Base-by-base conservation (phyloP, 768 basidiomycete species). In the Hygrophoropsis aurantiaca region DNA sequence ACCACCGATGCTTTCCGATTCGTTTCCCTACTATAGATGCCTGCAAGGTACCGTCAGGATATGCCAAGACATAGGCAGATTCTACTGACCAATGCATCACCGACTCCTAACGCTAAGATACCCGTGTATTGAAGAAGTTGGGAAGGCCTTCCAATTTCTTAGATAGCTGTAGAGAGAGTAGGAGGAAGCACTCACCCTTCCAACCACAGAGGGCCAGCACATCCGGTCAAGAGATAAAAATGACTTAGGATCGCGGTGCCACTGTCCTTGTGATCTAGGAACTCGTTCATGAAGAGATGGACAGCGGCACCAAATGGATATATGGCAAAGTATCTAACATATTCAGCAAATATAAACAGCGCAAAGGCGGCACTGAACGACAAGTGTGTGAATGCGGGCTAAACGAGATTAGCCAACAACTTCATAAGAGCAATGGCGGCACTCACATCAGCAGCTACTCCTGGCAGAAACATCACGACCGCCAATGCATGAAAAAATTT, bases 401-500 rank as follows among this genome's bases (percentile, higher is more conserved):
- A 67, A 38, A 37, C 24, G 49, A 47, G 25, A 40, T 41, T 23
- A 54, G 34, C 57, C 46, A 46, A 33, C 43, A 50, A 23, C n/a
- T n/a, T n/a, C n/a, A n/a, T n/a, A n/a, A n/a, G n/a, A n/a, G n/a
- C n/a, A n/a, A n/a, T n/a, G 42, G 40, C 50, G 25, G 42, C 36
- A 80, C 88, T 72, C 59, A 94, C 94, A 67, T 98, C 97, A 62
- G 91, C 66, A 1, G 85, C 90, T 49, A 98, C 82, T 0, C 97
- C 97, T 6, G 97, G 97, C 25, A 95, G 71, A 61, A 99, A 97
- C 94, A 98, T 97, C 23, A 90, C 75, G 38, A 98, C 94, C 2
- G 95, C 92, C 44, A 98, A 74, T 19, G 84, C 93, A 69, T 99
- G 97, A 70, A 99, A 99, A 68, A 89, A 97, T 68, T 99, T 99